Conservation (phyloP, 1,284 basidiomycete genomes). For the Ceratobasidium sp. region DNA sequence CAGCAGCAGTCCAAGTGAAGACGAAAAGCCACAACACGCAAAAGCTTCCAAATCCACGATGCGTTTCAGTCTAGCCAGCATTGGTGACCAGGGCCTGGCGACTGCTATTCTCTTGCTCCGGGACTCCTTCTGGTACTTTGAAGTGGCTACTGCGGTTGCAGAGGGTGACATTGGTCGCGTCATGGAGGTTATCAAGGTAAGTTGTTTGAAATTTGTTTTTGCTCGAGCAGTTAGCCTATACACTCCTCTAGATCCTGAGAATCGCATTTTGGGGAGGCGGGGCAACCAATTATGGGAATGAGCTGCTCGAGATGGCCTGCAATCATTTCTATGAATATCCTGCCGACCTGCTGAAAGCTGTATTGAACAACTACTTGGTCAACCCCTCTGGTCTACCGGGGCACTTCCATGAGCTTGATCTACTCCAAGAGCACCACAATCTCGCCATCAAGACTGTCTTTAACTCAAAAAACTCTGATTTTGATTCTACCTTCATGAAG, state of each 20-base stretch:
- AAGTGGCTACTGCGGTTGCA: conserved; percentile 58
- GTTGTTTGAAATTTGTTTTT: conserved; percentile 52
- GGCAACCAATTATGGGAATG: conserved; percentile 53
- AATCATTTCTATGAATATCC: conserved; percentile 52
- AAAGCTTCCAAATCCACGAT: no score
- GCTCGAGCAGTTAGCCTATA: conserved; percentile 12
- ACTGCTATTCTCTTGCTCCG: conserved; percentile 58
- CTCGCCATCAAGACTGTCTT: no score
- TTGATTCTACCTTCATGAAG: no score
- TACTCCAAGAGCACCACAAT: no score
- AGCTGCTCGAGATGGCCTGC: conserved; percentile 52
- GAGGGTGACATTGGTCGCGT: conserved; percentile 57
- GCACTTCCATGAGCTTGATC: conserved; percentile 57
- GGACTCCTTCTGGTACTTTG: conserved; percentile 57
- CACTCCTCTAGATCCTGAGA: conserved; percentile 29
- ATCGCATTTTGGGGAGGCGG: conserved; percentile 53
- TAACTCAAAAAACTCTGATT: no score
- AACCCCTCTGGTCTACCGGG: conserved; percentile 57
- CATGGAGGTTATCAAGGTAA: conserved; percentile 56
- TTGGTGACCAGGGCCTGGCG: conserved; percentile 58
- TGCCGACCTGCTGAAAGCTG: conserved; percentile 47
- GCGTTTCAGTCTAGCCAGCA: not conserved
- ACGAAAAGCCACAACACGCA: no score
- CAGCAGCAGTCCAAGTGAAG: no score
- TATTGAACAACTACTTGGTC: conserved; percentile 60